Base-by-base conservation (phyloP, 2,329 filamentous ascomycete species). In the Hymenoscyphus repandus region DNA sequence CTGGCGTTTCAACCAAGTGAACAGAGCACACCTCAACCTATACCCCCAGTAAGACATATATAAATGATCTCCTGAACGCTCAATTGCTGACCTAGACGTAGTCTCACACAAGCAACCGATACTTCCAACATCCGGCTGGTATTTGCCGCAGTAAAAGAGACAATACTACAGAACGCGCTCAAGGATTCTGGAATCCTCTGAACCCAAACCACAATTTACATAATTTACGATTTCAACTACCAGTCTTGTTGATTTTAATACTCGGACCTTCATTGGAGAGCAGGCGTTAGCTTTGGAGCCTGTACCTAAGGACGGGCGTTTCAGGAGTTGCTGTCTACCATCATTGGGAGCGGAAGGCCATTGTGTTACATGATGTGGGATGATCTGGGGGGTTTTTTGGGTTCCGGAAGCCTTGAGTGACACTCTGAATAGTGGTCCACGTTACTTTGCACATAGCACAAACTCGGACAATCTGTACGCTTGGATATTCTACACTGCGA, bases 1-100 rank as follows among this genome's bases (percentile, higher is more conserved):
- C 7, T 99, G 93, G 93, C 84, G 93, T 64, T 99, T 99, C 70
- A 99, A 97, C 64, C 93, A 99, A 72, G 93, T 99, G 57, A 99
- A 99, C 67, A 79, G 93, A 53, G 92, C 91, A 45, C 92, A 97
- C 70, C 76, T 99, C 40, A 97, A 97, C 66, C 77, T 99, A 49
- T 99, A 97, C 69, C 93, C 93, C 67, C 93, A 99, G 93, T 96
- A 80, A 72, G 90, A 80, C 22, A 17, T 48, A 13, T 32, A 6
- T 38, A 39, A 34, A 6, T 38, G 39, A 34, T 27, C 6, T 42
- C 12, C 37, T 18, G 18, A 48, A 36, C 10, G n/a, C 37, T 22
- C 20, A 10, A 30, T 36, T 41, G 58, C 56, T 64, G 52, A 63
- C 51, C 12, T 34, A n/a, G 45, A 18, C 11, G 15, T 62, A 97